Evolutionary conservation across 2,329 filamentous ascomycete genomes (phyloP).

Genomic region (Xylariaceae sp.): DNA sequence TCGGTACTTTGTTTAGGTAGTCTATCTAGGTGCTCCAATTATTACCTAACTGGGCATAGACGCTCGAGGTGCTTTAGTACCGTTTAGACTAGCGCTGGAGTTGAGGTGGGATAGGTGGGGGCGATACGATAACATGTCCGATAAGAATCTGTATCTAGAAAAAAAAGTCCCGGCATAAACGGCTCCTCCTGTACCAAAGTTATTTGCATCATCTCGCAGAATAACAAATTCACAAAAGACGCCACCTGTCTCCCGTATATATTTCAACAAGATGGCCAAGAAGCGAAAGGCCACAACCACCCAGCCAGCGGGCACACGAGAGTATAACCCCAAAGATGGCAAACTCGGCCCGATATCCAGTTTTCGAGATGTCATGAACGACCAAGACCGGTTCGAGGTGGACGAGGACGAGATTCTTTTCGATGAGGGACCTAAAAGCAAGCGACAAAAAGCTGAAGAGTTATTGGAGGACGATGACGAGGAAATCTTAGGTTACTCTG

Average conservation of each 20-base stretch:
- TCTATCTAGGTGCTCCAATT: too few relatives aligned
- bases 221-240: neutral
- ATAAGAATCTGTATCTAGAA: conserved; percentile 21
- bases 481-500: conserved; percentile 63
- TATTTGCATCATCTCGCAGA: neutral
- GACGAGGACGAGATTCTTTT: conserved; percentile 86
- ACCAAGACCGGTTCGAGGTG: conserved; percentile 91
- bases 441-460: conserved; percentile 73
- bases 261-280: conserved; percentile 58
- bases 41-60: too few relatives aligned
- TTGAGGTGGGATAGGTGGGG: neutral
- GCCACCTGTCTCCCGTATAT: neutral
- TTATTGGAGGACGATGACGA: conserved; percentile 63
- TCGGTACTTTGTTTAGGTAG: too few relatives aligned
- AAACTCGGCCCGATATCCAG: conserved; percentile 67
- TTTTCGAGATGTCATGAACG: conserved; percentile 88
- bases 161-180: conserved; percentile 25
- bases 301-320: conserved; percentile 58
- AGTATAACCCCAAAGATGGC: conserved; percentile 63
- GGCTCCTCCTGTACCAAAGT: neutral
- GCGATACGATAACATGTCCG: conserved; percentile 20
- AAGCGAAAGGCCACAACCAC: conserved; percentile 71
- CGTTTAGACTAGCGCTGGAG: too few relatives aligned
- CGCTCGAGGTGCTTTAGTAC: too few relatives aligned
- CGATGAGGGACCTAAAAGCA: conserved; percentile 79